A percentile compares a stretch with the other conserved stretches of the same genome.
Conservation (phyloP, 1,284 basidiomycete species). For the Takashimella koratensis region DNA sequence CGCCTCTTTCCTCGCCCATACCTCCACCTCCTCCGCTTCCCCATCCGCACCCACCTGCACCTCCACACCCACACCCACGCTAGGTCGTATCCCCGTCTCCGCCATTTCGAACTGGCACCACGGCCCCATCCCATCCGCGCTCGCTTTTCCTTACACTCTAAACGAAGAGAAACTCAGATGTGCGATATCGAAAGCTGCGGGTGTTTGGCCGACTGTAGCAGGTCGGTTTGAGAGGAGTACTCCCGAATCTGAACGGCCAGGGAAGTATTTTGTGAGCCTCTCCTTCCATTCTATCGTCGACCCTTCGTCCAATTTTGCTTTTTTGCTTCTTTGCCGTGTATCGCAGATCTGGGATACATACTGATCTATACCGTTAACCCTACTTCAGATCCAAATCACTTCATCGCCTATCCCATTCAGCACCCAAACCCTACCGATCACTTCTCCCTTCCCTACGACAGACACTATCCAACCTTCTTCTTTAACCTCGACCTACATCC, state of each 20-base stretch:
- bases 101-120: slow-evolving; percentile 24
- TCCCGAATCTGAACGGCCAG: too few species aligned
- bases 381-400: slow-evolving; percentile 26
- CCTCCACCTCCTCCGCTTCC: neutral
- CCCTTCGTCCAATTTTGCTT: neutral
- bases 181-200: slow-evolving; percentile 16
- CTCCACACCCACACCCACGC: neutral
- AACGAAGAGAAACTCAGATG: slow-evolving; percentile 15
- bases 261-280: slow-evolving; percentile 17
- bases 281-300: too few species aligned
- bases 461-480: slow-evolving; percentile 18
- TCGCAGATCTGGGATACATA: too few species aligned
- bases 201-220: slow-evolving; percentile 20
- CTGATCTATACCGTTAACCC: too few species aligned
- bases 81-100: too few species aligned
- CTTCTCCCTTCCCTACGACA: slow-evolving; percentile 9
- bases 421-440: slow-evolving; percentile 16
- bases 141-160: slow-evolving; percentile 21
- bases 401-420: slow-evolving; percentile 25
- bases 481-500: slow-evolving; percentile 15
- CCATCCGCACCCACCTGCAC: neutral
- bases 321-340: too few species aligned
- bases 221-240: slow-evolving; percentile 24
- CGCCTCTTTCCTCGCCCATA: too few species aligned
- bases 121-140: slow-evolving; percentile 15